Base-by-base conservation (phyloP, 257 asterid species). In the Petunia secreta region DNA sequence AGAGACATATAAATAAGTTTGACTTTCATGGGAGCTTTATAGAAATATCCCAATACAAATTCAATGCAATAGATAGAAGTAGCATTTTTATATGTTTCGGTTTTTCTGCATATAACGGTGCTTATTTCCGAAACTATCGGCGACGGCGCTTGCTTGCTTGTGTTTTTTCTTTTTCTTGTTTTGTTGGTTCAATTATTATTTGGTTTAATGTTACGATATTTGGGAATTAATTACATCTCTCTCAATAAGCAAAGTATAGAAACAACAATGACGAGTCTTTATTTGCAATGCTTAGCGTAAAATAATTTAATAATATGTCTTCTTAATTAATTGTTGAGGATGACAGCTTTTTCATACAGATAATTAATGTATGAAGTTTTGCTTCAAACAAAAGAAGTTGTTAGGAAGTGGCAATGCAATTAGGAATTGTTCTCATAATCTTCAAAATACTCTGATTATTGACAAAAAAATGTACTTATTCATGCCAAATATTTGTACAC, bases 71-170 rank as follows among this genome's bases (percentile, higher is more conserved):
- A 25, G 25, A 25, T 25, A 25, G 25, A 25, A 25, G 25, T 0
- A 25, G 25, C 25, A 25, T 25, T 67, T 2, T 67, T 37, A 52
- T 67, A 3, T 43, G 15, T 8, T 67, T 67, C 55, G 39, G 75
- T 25, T 34, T 71, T 13, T 7, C 50, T 36, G 6, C 4, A 25
- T 2, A 16, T 46, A 46, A 69, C 58, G 59, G 59, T 71, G 16
- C 77, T 71, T 48, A 37, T 25, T 71, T 71, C 5, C 5, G 11
- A 71, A 71, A 71, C 13, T 71, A 71, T 48, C 77, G 77, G 77
- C 62, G 62, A 71, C 77, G 62, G 60, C 77, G 62, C 46, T 25
- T 25, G 60, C 46, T 73, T 50, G 77, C 3, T 2, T 69, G 38
- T 0, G 3, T 25, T 25, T 48, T 9, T 16, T 8, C 1, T 38